Evolutionary conservation across 1,284 basidiomycete genomes (phyloP).

Genomic region (Trametes versicolor): DNA sequence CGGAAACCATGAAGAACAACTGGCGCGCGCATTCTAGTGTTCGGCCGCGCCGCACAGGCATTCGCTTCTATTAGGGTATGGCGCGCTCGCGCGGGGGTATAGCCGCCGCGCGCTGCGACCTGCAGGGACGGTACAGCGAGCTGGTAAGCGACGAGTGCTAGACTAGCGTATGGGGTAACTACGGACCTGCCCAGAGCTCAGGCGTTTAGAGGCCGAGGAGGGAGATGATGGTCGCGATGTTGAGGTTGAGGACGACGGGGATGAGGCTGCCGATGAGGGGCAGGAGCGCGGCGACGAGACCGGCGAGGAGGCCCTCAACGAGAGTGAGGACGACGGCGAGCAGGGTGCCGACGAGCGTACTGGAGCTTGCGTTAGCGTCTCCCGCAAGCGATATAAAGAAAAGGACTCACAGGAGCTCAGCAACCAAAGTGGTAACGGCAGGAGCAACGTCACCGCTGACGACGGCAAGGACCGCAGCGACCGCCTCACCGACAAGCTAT

Average conservation of each 20-base stretch:
- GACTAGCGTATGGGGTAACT: not conserved
- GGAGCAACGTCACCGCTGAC: conserved; percentile 39
- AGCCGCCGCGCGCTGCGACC: conserved; percentile 14
- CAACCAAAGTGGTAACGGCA: conserved; percentile 42
- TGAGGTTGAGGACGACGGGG: conserved; percentile 37
- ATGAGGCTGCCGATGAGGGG: conserved; percentile 33
- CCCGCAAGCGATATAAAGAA: not conserved
- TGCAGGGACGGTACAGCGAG: conserved; percentile 14
- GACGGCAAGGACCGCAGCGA: conserved; percentile 48
- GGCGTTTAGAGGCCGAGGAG: conserved; percentile 32
- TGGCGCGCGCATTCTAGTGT: not conserved
- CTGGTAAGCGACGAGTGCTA: conserved; percentile 8
- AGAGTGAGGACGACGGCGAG: conserved; percentile 45
- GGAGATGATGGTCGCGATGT: conserved; percentile 36
- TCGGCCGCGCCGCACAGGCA: not conserved
- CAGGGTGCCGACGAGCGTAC: conserved; percentile 41
- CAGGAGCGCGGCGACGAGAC: conserved; percentile 40
- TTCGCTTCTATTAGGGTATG: conserved; percentile 23
- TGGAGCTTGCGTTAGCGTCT: conserved; percentile 9
- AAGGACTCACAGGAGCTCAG: conserved; percentile 44
- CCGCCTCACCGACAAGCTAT: conserved; percentile 44
- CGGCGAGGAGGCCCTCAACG: conserved; percentile 43
- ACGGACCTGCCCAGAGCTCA: conserved; percentile 16
- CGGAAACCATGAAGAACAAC: not conserved
- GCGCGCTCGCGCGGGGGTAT: conserved; percentile 19